Conservation (phyloP, 441 rosid species). For the Macaranga tanarius region DNA sequence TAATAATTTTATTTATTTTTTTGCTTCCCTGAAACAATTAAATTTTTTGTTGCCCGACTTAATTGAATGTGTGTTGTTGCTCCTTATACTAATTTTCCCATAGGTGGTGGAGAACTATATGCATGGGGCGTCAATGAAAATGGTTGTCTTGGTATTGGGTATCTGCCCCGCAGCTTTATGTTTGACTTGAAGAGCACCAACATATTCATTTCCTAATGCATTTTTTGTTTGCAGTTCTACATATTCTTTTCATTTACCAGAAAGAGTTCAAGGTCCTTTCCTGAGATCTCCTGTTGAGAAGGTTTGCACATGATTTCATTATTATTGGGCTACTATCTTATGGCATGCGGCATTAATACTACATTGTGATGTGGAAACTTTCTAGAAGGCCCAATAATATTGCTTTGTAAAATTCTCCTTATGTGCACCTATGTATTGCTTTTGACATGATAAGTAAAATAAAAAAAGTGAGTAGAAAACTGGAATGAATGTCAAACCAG, state of each 20-base stretch:
- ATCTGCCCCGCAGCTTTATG: slow-evolving; percentile 22
- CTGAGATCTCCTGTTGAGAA: slow-evolving; percentile 53
- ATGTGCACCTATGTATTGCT: not conserved
- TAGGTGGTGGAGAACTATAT: slow-evolving; percentile 77
- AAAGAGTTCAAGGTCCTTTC: slow-evolving; percentile 76
- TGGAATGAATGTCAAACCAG: not conserved
- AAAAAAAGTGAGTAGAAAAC: not conserved
- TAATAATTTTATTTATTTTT: not conserved
- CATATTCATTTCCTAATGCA: slow-evolving; percentile 11
- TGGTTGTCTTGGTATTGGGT: slow-evolving; percentile 96
- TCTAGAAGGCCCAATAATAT: slow-evolving; percentile 1
- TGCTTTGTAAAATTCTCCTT: slow-evolving; percentile 9
- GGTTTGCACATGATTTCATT: slow-evolving; percentile 36
- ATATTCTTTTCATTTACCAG: slow-evolving; percentile 58
- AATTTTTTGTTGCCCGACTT: not conserved
- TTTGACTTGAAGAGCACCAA: slow-evolving; percentile 8
- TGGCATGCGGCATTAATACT: not conserved
- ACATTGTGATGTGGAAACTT: not conserved
- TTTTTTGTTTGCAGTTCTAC: slow-evolving; percentile 50
- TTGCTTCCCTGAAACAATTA: not conserved
- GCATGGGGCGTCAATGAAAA: slow-evolving; percentile 94
- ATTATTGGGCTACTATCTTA: not conserved
- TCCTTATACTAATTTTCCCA: slow-evolving; percentile 9
- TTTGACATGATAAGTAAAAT: not conserved
- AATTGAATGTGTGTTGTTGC: not conserved